Conservation (phyloP, 495 filamentous ascomycete genomes). For the Xylaria sp. region DNA sequence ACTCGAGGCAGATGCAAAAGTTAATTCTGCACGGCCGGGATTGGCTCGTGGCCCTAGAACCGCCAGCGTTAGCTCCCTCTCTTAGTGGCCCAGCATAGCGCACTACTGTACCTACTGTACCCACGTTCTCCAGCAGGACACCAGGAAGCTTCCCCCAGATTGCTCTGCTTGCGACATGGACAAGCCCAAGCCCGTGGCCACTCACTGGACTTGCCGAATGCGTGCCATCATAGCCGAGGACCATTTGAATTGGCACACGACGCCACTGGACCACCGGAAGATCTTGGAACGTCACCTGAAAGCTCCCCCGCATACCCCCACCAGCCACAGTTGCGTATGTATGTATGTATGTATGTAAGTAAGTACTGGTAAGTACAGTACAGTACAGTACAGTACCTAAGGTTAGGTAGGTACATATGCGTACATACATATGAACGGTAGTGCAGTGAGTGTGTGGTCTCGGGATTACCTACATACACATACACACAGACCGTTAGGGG, state of each 20-base stretch:
- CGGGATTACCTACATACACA: neutral
- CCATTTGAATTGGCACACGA: neutral
- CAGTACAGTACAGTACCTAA: no score
- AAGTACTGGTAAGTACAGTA: no score
- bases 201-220: constrained; percentile 23
- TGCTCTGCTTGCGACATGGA: neutral
- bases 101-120: neutral
- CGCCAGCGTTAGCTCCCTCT: constrained; percentile 4
- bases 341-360: no score
- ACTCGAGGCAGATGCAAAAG: constrained; percentile 13
- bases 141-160: constrained; percentile 16
- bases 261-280: constrained; percentile 28
- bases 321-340: neutral
- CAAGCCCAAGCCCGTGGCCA: no score
- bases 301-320: neutral
- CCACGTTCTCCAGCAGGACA: neutral
- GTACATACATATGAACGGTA: no score
- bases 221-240: constrained; percentile 30
- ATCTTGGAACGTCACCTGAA: constrained; percentile 7
- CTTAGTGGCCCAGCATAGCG: neutral
- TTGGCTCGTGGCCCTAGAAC: constrained; percentile 12
- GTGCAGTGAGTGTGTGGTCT: no score
- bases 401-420: no score
- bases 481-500: no score
- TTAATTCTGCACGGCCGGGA: constrained; percentile 15